Conservation (phyloP, 2,329 filamentous ascomycete genomes). For the Coniella lustricola region DNA sequence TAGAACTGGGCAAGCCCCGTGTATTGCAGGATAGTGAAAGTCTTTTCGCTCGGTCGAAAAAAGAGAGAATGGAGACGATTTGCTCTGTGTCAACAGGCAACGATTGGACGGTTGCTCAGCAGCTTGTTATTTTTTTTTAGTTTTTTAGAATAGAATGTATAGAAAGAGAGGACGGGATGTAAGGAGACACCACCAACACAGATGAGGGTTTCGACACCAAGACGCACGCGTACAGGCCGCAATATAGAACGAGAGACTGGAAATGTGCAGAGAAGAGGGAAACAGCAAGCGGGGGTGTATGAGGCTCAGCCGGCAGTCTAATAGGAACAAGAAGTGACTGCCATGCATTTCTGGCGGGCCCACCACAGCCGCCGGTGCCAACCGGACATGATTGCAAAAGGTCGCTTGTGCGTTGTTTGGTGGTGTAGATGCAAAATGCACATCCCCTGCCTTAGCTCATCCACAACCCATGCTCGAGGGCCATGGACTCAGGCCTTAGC, state of each 20-base stretch:
- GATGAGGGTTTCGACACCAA: background rate
- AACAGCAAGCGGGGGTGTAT: background rate
- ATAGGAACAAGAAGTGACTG: background rate
- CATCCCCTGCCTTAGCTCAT: too few species aligned
- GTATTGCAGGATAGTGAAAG: background rate
- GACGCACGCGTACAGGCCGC: background rate
- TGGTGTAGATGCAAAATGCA: background rate
- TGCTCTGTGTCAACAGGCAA: background rate
- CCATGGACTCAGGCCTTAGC: too few species aligned
- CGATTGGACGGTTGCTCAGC: constrained; percentile 8
- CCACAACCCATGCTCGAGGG: too few species aligned
- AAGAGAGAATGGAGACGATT: too few species aligned
- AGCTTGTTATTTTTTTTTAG: constrained; percentile 7
- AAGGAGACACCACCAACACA: background rate
- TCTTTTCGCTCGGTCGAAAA: background rate
- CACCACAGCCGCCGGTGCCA: background rate
- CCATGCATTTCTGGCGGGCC: background rate
- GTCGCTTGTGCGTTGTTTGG: background rate
- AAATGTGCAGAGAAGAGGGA: background rate
- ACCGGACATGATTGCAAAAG: background rate
- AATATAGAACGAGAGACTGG: background rate
- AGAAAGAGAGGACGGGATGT: background rate
- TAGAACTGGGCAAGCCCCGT: background rate
- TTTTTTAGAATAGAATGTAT: constrained; percentile 2
- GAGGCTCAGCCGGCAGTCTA: background rate